Percentiles rank a stretch among this genome's conserved stretches.
phyloP scores from a whole-genome alignment of 1,139 yeast genomes.

The Yamadazyma diddensiae region DNA sequence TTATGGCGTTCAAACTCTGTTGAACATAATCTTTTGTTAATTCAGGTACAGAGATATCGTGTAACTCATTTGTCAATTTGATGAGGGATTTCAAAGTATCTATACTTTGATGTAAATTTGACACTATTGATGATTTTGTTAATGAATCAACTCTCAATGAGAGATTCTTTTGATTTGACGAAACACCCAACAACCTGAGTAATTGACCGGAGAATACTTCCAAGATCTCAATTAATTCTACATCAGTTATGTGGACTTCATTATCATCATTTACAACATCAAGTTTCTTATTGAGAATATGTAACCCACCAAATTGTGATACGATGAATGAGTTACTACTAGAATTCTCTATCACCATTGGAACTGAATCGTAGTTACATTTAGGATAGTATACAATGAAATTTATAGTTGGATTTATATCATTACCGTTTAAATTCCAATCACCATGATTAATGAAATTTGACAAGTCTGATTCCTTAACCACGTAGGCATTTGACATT shows the following conservation, averaged over 20 bases:
- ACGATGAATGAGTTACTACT: slow-evolving; percentile 67
- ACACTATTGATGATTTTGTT: slow-evolving; percentile 53
- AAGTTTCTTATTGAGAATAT: slow-evolving; percentile 45
- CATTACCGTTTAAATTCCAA: slow-evolving; percentile 65
- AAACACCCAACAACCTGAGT: slow-evolving; percentile 66
- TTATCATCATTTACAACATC: slow-evolving; percentile 21
- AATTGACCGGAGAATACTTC: slow-evolving; percentile 75
- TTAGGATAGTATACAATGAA: slow-evolving; percentile 65
- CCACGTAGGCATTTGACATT: slow-evolving; percentile 24
- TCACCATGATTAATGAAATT: slow-evolving; percentile 76
- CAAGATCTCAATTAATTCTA: slow-evolving; percentile 55
- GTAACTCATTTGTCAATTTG: slow-evolving; percentile 63
- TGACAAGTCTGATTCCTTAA: slow-evolving; percentile 49
- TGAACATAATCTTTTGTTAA: slow-evolving; percentile 50
- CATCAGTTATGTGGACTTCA: slow-evolving; percentile 28
- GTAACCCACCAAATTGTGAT: slow-evolving; percentile 89
- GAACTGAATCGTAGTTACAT: slow-evolving; percentile 38
- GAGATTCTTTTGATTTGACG: slow-evolving; percentile 48
- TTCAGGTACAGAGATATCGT: slow-evolving; percentile 79
- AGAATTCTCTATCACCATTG: slow-evolving; percentile 45
- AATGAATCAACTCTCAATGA: slow-evolving; percentile 62
- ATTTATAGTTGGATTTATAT: slow-evolving; percentile 63
- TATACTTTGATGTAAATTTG: slow-evolving; percentile 48
- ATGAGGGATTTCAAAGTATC: slow-evolving; percentile 69
- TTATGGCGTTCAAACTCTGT: slow-evolving; percentile 35